Percentiles rank a stretch among this genome's conserved stretches.
Conservation (phyloP, 805 yeast genomes). For the Dipodascopsis uninucleata region DNA sequence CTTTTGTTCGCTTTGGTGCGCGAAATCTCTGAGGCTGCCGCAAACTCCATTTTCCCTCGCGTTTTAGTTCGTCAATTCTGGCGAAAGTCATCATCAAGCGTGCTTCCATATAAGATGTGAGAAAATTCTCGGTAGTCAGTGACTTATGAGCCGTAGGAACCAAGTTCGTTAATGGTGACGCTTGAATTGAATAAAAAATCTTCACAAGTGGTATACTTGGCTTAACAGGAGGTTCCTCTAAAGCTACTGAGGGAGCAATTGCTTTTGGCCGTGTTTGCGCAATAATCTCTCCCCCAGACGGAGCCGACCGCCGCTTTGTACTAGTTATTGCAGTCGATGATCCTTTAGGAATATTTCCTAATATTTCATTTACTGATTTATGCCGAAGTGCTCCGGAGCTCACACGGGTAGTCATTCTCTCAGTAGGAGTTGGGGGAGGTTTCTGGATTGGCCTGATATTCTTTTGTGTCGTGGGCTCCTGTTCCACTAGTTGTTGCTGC, state of each 20-base stretch:
- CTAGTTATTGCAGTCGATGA: conserved; percentile 7
- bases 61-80: conserved; percentile 83
- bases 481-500: no score
- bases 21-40: conserved; percentile 71
- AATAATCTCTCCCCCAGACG: no score
- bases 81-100: conserved; percentile 85
- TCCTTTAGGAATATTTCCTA: conserved; percentile 22
- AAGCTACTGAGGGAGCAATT: conserved; percentile 35
- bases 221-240: conserved; percentile 34
- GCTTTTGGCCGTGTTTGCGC: conserved; percentile 1
- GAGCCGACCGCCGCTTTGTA: no score
- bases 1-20: conserved; percentile 56
- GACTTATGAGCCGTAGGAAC: conserved; percentile 84
- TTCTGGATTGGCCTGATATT: no score
- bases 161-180: conserved; percentile 76
- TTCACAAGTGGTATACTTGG: conserved; percentile 60
- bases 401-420: conserved; percentile 31
- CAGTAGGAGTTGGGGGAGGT: conserved; percentile 36
- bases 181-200: conserved; percentile 79
- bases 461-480: no score
- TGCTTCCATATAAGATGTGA: conserved; percentile 82
- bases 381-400: conserved; percentile 30
- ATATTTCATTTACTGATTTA: conserved; percentile 28
- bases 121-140: conserved; percentile 78
- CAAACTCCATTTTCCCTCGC: conserved; percentile 85